A percentile compares a stretch with the other conserved stretches of the same genome.
These are phyloP conservation scores for Myriosclerotinia duriaeana DNA, from an alignment of 2,329 filamentous ascomycete species.

Conservation along the genomic window DNA sequence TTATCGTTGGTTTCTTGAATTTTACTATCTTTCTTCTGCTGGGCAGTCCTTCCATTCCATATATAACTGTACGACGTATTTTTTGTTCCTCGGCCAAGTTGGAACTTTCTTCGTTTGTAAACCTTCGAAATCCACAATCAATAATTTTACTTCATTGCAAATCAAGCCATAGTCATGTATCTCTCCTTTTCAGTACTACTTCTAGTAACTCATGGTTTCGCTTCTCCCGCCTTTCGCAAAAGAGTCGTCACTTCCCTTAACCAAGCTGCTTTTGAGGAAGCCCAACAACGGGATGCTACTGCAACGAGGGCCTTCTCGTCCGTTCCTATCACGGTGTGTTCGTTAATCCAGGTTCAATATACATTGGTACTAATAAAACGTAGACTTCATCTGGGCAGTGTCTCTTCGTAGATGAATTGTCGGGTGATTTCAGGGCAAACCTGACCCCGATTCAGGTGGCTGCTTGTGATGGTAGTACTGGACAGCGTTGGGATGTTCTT, in stretches of 20 bases:
- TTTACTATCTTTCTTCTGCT: conserved; percentile 9
- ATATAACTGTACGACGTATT: not conserved
- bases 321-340: conserved; percentile 44
- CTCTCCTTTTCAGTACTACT: conserved; percentile 11
- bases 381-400: conserved; percentile 43
- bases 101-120: too few relatives aligned
- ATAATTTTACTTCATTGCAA: not conserved
- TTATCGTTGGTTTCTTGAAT: not conserved
- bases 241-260: conserved; percentile 20
- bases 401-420: conserved; percentile 47
- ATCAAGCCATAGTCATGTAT: conserved; percentile 11
- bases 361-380: not conserved
- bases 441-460: conserved; percentile 46
- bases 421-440: conserved; percentile 49
- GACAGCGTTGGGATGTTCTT: conserved; percentile 48
- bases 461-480: conserved; percentile 43
- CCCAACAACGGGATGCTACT: conserved; percentile 45
- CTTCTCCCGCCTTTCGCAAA: conserved; percentile 10
- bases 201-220: conserved; percentile 4
- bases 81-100: not conserved
- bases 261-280: conserved; percentile 44
- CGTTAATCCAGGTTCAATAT: not conserved
- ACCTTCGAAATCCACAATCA: too few relatives aligned
- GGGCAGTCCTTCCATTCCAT: conserved; percentile 14
- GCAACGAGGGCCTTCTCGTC: conserved; percentile 45